Conservation (phyloP, 192 early-diverging fungal species). For the Coemansia sp. region DNA sequence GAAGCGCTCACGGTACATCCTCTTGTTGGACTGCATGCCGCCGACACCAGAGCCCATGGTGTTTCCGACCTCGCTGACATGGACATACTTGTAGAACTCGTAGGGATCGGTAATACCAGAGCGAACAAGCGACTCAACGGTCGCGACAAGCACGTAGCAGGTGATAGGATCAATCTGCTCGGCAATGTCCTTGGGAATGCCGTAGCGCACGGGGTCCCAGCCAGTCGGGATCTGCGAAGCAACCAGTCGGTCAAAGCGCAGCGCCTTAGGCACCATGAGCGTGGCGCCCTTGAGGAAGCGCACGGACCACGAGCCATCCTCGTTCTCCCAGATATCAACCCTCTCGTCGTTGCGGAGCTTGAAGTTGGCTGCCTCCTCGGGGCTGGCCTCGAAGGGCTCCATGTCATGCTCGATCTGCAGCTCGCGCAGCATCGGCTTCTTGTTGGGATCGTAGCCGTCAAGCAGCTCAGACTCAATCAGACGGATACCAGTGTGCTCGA, state of each 20-base stretch:
- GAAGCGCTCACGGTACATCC: conserved; percentile 81
- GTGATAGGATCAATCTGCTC: conserved; percentile 91
- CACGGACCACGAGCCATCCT: conserved; percentile 68
- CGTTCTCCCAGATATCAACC: conserved; percentile 72
- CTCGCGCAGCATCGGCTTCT: conserved; percentile 86
- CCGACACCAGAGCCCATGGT: conserved; percentile 84
- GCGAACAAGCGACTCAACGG: conserved; percentile 83
- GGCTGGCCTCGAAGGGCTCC: conserved; percentile 83
- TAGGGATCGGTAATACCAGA: conserved; percentile 95
- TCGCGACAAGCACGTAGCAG: conserved; percentile 83
- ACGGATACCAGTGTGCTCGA: conserved; percentile 82
- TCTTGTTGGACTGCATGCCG: conserved; percentile 71
- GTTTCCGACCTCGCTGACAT: conserved; percentile 92
- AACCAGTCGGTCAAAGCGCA: conserved; percentile 87
- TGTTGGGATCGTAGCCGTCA: conserved; percentile 87
- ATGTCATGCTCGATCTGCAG: conserved; percentile 84
- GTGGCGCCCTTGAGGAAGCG: conserved; percentile 82
- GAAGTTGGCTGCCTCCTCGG: conserved; percentile 87
- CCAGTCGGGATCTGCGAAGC: conserved; percentile 94
- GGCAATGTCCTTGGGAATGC: conserved; percentile 87
- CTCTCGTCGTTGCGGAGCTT: conserved; percentile 78
- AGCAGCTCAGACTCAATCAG: conserved; percentile 62
- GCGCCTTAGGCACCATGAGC: conserved; percentile 89
- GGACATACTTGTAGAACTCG: conserved; percentile 95
- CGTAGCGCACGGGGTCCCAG: conserved; percentile 90